Percentiles rank a stretch among this genome's conserved stretches.
Conservation (phyloP, 1,284 basidiomycete genomes). For the Cryptococcus sp. region DNA sequence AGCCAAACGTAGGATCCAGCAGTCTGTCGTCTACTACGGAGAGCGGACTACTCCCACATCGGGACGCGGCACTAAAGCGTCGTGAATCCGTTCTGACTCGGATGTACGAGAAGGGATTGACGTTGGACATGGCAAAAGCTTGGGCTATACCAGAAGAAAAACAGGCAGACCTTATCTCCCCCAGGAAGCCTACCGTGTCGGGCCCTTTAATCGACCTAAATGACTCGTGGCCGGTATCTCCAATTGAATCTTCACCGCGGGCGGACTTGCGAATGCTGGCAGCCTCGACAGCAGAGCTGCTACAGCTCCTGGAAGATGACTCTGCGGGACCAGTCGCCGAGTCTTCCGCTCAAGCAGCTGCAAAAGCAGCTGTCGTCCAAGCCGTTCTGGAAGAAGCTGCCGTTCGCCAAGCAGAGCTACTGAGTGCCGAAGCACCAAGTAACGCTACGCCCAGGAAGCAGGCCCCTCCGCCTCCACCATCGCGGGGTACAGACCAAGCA, state of each 20-base stretch:
- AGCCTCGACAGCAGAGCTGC: constrained; percentile 22
- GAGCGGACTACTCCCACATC: constrained; percentile 19
- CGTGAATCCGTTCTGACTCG: constrained; percentile 10
- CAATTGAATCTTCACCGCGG: not conserved
- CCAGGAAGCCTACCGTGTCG: constrained; percentile 1
- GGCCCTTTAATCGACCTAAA: constrained; percentile 28
- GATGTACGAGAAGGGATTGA: too few species aligned
- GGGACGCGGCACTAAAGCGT: constrained; percentile 31
- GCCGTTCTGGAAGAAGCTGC: constrained; percentile 3
- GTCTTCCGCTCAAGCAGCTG: constrained; percentile 21
- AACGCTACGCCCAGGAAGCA: constrained; percentile 6
- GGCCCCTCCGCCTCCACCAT: constrained; percentile 19
- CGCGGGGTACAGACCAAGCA: not conserved
- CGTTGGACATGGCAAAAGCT: too few species aligned
- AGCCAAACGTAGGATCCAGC: not conserved
- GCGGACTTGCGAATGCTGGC: constrained; percentile 14
- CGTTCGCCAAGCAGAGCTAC: not conserved
- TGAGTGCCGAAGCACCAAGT: not conserved
- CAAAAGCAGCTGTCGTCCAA: constrained; percentile 4
- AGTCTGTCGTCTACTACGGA: not conserved
- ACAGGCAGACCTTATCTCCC: not conserved
- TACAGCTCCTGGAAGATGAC: constrained; percentile 26
- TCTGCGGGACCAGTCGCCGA: constrained; percentile 7
- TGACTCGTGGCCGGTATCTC: constrained; percentile 3
- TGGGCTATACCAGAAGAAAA: too few species aligned